Percentiles rank a stretch among this genome's conserved stretches.
phyloP scores from a whole-genome alignment of 179 eudicot species.

The Camellia oleifera region DNA sequence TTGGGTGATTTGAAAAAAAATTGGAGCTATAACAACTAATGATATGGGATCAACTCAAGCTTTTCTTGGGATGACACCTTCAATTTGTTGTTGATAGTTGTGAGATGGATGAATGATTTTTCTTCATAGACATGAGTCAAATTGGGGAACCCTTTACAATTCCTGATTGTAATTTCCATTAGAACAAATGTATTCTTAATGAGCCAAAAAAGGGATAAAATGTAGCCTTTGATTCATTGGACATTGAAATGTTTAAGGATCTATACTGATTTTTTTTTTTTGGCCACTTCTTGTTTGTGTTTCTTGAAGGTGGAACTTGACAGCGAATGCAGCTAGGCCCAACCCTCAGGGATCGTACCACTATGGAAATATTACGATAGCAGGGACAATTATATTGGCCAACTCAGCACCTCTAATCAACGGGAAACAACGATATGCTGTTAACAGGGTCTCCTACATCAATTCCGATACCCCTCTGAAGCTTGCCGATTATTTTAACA shows the following conservation, averaged over 20 bases:
- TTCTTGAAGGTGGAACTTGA: slow-evolving; percentile 70
- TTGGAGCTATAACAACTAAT: background rate
- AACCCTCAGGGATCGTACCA: slow-evolving; percentile 91
- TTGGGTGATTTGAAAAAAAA: background rate
- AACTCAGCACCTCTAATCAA: slow-evolving; percentile 61
- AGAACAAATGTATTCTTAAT: background rate
- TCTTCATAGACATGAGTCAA: background rate
- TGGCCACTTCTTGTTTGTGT: background rate
- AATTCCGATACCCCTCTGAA: slow-evolving; percentile 72
- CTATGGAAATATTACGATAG: slow-evolving; percentile 55
- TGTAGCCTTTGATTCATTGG: background rate
- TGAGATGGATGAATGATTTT: no score
- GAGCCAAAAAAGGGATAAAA: background rate
- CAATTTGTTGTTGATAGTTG: no score
- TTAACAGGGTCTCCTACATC: slow-evolving; percentile 57
- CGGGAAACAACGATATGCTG: slow-evolving; percentile 69
- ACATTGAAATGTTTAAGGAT: background rate
- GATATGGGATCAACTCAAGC: no score
- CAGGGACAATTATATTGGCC: slow-evolving; percentile 50
- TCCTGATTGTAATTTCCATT: background rate
- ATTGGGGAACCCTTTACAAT: background rate
- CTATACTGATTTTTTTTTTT: background rate
- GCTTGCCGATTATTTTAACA: slow-evolving; percentile 81
- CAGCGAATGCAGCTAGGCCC: slow-evolving; percentile 88
- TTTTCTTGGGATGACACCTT: background rate